Percentiles rank a stretch among this genome's conserved stretches.
Conservation (phyloP, 2,329 filamentous ascomycete species). For the Cladosporium sp. region DNA sequence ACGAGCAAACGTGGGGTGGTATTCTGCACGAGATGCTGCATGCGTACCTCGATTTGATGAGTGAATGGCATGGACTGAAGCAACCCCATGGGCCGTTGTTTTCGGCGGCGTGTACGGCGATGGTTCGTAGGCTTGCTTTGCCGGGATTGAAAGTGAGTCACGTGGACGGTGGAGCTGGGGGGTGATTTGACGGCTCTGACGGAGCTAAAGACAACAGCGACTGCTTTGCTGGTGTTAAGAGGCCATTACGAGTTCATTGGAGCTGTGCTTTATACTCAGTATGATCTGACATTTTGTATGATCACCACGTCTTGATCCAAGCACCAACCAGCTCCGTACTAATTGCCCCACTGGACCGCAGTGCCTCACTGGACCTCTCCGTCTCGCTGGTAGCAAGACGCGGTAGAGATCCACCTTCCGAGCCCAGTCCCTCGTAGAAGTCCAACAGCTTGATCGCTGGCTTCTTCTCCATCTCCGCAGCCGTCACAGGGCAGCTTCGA, state of each 20-base stretch:
- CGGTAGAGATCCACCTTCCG: not conserved
- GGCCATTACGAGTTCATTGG: no score
- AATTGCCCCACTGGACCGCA: not conserved
- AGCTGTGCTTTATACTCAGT: no score
- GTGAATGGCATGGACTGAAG: not conserved
- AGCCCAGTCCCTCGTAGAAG: not conserved
- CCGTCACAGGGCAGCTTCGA: not conserved
- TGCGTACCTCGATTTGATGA: not conserved
- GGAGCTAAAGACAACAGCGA: no score
- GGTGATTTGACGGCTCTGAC: not conserved
- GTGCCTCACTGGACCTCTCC: not conserved
- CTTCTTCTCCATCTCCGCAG: not conserved
- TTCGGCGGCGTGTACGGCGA: not conserved
- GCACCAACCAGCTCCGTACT: not conserved
- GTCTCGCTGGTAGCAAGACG: not conserved
- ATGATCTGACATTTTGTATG: no score
- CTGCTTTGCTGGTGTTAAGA: no score
- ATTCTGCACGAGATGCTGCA: not conserved
- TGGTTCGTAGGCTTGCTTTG: not conserved
- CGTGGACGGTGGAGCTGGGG: not conserved
- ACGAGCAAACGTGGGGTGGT: not conserved
- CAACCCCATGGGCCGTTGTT: not conserved
- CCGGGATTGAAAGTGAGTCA: not conserved
- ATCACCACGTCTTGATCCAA: not conserved
- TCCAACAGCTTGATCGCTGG: not conserved